These are phyloP conservation scores for Nowakowskiella sp. DNA, from an alignment of 192 early-diverging fungal genomes.

Conservation along the genomic window DNA sequence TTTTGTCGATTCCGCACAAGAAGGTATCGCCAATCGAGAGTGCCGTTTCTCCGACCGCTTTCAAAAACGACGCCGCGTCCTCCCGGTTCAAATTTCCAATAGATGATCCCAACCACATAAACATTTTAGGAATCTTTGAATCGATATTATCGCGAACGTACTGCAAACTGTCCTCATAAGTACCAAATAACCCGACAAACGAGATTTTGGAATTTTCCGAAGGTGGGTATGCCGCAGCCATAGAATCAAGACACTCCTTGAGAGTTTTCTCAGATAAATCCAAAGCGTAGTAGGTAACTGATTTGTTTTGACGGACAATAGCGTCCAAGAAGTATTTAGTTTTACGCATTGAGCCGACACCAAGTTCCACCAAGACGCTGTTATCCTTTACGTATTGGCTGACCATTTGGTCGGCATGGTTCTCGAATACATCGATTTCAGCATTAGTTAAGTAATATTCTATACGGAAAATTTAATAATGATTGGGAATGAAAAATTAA, in stretches of 20 bases:
- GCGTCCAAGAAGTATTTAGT: conserved; percentile 72
- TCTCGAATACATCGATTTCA: conserved; percentile 74
- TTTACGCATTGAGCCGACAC: conserved; percentile 84
- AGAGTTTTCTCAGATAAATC: conserved; percentile 81
- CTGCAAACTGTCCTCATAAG: conserved; percentile 74
- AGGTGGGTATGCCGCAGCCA: conserved; percentile 53
- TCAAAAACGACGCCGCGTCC: conserved; percentile 63
- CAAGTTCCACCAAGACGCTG: conserved; percentile 77
- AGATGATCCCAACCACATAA: conserved; percentile 86
- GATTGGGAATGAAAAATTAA: too few species aligned
- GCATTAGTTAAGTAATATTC: conserved; percentile 85
- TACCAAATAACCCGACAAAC: conserved; percentile 75
- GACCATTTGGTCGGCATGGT: conserved; percentile 51
- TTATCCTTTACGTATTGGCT: conserved; percentile 53
- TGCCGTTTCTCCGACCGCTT: conserved; percentile 40
- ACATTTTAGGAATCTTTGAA: conserved; percentile 51
- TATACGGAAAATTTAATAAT: too few species aligned
- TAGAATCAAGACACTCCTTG: conserved; percentile 53
- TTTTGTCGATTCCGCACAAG: conserved; percentile 77
- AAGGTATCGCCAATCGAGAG: conserved; percentile 66
- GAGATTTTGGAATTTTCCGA: too few species aligned
- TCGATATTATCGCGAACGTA: conserved; percentile 38
- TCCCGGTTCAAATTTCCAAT: conserved; percentile 68
- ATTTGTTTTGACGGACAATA: conserved; percentile 51
- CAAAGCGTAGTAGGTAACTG: conserved; percentile 78